Base-by-base conservation (phyloP, 2,329 filamentous ascomycete genomes). In the Botrytis sinoallii region DNA sequence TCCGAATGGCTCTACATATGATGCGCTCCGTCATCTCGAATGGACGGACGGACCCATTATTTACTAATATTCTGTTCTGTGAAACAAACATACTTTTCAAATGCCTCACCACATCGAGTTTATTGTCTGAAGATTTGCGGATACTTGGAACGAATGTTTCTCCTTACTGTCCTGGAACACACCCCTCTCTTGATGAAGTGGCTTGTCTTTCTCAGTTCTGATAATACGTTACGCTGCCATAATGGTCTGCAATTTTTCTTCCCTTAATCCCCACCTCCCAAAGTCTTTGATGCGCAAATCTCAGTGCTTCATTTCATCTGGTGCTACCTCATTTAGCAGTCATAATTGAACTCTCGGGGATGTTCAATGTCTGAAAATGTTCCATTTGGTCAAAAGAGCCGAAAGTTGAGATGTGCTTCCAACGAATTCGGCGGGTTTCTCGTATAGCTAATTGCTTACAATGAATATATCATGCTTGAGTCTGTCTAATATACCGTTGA, bases 21-120 rank as follows among this genome's bases (percentile, higher is more conserved):
- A 74, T 18, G 60, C 60, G 12, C 57, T 80, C 20, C 25, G 40
- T 3, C 29, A 72, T 20, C 60, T 80, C 0, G 78, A 80, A 68
- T 76, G 71, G 71, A 9, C 38, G 10, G 42, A 38, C 10, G 60
- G 68, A 2, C 38, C 70, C 42, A 29, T 76, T 38, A 12, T 76
- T 61, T 52, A n/a, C 18, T 76, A 59, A 74, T 14, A 20, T 20
- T 10, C 20, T 5, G 40, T 66, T 16, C 20, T n/a, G 29, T 46
- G 18, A 40, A 38, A 32, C 14, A 25, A 42, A 18, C 14, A 29
- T 12, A 35, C 42, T 16, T 40, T 72, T n/a, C 29, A 7, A 29
- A 57, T 25, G 40, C 40, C n/a, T 42, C 46, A 12, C 22, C 22
- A 46, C 25, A 8, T 68, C 35, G n/a, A 38, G 20, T 32, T 3